Evolutionary conservation across 2,329 filamentous ascomycete genomes (phyloP).

Genomic region (Setomelanomma holmii): DNA sequence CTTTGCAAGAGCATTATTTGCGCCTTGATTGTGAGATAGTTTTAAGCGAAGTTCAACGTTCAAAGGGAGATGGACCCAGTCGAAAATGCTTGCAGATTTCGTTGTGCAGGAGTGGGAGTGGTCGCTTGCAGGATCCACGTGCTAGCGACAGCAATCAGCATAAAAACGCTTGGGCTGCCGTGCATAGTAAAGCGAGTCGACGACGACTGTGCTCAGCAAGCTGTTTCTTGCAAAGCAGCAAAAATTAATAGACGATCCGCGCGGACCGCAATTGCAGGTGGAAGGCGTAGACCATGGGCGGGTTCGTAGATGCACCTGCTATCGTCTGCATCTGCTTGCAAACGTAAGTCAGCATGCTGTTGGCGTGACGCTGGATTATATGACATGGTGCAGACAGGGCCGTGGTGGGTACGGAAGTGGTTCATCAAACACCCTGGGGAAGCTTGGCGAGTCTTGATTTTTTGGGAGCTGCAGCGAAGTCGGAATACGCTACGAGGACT

Average conservation of each 20-base stretch:
- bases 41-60: not conserved
- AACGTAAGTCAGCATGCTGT: slow-evolving; percentile 16
- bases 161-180: slow-evolving; percentile 24
- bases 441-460: slow-evolving; percentile 39
- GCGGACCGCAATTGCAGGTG: slow-evolving; percentile 11
- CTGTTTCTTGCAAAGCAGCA: not conserved
- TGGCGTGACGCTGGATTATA: slow-evolving; percentile 11
- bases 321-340: slow-evolving; percentile 7
- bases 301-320: slow-evolving; percentile 13
- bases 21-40: not conserved
- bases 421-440: slow-evolving; percentile 9
- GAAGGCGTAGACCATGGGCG: slow-evolving; percentile 5
- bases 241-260: slow-evolving; percentile 2
- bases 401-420: not conserved
- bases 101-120: slow-evolving; percentile 12
- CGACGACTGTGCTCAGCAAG: not conserved
- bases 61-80: not conserved
- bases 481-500: not conserved
- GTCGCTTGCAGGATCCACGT: slow-evolving; percentile 4
- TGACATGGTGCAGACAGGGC: not conserved
- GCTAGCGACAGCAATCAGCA: slow-evolving; percentile 14
- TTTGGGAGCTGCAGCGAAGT: slow-evolving; percentile 4
- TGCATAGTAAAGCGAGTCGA: slow-evolving; percentile 8
- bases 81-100: slow-evolving; percentile 7
- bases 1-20: slow-evolving; percentile 9